phyloP scores from a whole-genome alignment of 192 early-diverging fungal genomes.

The Coemansia sp. region DNA sequence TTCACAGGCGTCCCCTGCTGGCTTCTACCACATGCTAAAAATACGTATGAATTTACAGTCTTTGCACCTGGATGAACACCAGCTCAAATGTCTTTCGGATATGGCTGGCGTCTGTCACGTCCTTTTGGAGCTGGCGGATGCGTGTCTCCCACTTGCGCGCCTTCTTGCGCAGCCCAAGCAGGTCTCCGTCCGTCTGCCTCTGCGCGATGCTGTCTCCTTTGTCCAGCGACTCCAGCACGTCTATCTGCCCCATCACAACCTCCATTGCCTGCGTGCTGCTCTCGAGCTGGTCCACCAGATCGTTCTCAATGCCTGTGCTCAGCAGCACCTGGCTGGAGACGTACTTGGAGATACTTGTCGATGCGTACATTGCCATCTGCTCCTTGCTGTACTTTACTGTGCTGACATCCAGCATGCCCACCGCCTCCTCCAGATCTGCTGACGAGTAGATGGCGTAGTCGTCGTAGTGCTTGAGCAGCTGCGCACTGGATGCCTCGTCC shows the following conservation, averaged over 20 bases:
- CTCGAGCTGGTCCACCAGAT: constrained; percentile 38
- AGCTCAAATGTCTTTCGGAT: constrained; percentile 44
- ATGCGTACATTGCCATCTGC: constrained; percentile 40
- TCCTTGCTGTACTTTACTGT: constrained; percentile 53
- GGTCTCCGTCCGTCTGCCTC: neutral
- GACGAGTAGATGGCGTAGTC: constrained; percentile 12
- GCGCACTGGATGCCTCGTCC: neutral
- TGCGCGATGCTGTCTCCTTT: neutral
- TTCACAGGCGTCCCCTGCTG: no score
- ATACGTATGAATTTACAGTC: constrained; percentile 11
- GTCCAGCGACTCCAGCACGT: constrained; percentile 19
- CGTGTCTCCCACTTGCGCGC: constrained; percentile 2
- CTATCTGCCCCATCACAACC: constrained; percentile 16
- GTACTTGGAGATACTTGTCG: constrained; percentile 41
- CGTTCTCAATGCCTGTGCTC: constrained; percentile 53
- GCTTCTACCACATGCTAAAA: no score
- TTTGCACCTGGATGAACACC: constrained; percentile 36
- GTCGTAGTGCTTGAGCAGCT: constrained; percentile 8
- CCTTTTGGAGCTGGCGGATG: constrained; percentile 21
- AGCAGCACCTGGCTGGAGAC: constrained; percentile 48
- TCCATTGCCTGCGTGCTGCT: constrained; percentile 17
- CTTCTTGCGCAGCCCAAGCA: constrained; percentile 10
- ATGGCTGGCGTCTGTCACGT: constrained; percentile 25
- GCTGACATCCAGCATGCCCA: constrained; percentile 24
- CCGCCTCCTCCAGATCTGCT: constrained; percentile 3